Percentiles rank a stretch among this genome's conserved stretches.
Evolutionary conservation across 179 eudicot genomes (phyloP).

Genomic region (Beta macrorhiza): DNA sequence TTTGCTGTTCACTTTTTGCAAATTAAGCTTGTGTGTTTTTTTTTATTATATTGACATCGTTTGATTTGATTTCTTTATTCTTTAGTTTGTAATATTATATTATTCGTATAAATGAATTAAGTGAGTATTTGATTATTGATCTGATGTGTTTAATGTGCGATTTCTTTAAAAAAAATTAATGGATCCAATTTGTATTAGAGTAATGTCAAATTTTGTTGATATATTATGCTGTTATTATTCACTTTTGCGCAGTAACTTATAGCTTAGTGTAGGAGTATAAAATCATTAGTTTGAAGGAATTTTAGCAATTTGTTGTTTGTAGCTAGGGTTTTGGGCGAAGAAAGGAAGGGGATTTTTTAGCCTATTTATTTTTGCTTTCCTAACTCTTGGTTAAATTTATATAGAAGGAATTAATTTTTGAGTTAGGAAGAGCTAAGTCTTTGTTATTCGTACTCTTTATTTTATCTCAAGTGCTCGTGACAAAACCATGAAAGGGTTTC

Average conservation of each 20-base stretch:
- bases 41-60: background rate
- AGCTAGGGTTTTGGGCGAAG: conserved; percentile 4
- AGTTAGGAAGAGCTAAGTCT: too few species aligned
- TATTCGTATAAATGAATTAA: background rate
- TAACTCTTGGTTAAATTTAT: too few species aligned
- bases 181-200: background rate
- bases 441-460: too few species aligned
- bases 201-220: background rate
- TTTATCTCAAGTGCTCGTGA: too few species aligned
- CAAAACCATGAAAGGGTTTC: too few species aligned
- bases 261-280: background rate
- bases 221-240: background rate
- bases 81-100: background rate
- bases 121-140: background rate
- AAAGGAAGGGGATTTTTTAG: background rate
- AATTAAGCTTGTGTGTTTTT: background rate
- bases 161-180: background rate
- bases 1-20: background rate
- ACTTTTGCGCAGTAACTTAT: background rate
- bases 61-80: background rate
- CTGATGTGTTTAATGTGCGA: background rate
- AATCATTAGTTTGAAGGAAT: background rate
- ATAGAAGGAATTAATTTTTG: too few species aligned
- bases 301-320: background rate
- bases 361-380: background rate